These are phyloP conservation scores for Yamadazyma phyllophila DNA, from an alignment of 805 yeast species.

Conservation along the genomic window DNA sequence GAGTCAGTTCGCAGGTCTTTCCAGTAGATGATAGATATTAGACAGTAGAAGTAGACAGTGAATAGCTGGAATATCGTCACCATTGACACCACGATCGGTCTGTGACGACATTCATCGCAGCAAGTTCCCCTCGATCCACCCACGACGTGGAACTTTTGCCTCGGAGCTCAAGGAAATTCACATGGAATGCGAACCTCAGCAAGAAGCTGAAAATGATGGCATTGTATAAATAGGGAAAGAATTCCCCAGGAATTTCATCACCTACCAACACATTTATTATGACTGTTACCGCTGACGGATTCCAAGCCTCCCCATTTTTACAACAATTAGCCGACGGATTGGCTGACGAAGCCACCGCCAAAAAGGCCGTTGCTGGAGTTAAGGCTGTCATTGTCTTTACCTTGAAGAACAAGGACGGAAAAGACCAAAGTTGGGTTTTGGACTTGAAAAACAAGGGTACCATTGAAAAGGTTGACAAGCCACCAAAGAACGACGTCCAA, in stretches of 20 bases:
- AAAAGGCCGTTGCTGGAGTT: conserved; percentile 46
- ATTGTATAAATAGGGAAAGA: conserved; percentile 2
- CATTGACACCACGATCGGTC: too few species aligned
- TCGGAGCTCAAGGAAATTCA: too few species aligned
- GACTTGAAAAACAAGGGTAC: conserved; percentile 64
- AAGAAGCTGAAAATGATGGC: not conserved
- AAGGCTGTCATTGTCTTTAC: conserved; percentile 65
- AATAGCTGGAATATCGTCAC: too few species aligned
- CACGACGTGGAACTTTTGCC: too few species aligned
- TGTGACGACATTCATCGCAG: too few species aligned
- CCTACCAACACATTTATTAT: conserved; percentile 11
- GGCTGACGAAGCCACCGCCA: conserved; percentile 30
- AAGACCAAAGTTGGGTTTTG: conserved; percentile 61
- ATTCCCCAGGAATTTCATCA: conserved; percentile 1
- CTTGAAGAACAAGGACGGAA: conserved; percentile 59
- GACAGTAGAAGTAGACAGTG: too few species aligned
- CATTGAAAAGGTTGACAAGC: conserved; percentile 39
- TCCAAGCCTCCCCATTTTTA: conserved; percentile 43
- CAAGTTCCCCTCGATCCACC: too few species aligned
- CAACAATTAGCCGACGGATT: conserved; percentile 39
- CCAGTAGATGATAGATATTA: too few species aligned
- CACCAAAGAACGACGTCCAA: conserved; percentile 59
- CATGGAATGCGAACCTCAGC: too few species aligned
- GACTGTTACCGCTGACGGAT: conserved; percentile 37
- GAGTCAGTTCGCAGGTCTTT: too few species aligned